A percentile compares a stretch with the other conserved stretches of the same genome.
Evolutionary conservation across 805 yeast genomes (phyloP).

Genomic region (Ogataea kodamae): DNA sequence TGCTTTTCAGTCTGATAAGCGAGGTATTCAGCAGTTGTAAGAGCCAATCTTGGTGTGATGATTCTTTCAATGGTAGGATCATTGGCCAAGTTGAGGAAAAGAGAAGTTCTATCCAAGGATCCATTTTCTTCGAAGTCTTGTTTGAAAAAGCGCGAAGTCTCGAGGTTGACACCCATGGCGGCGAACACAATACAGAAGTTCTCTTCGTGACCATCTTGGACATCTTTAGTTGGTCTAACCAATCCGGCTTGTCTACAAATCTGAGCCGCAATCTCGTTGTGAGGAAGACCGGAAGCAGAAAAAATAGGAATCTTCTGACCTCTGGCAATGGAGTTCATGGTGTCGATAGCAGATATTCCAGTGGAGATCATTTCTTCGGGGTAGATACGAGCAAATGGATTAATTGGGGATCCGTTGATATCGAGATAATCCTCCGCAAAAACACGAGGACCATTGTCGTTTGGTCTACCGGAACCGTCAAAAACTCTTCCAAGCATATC

Average conservation of each 20-base stretch:
- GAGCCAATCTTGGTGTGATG: conserved; percentile 97
- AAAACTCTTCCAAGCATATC: conserved; percentile 97
- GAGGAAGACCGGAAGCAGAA: conserved; percentile 99
- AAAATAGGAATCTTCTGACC: conserved; percentile 99
- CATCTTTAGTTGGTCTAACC: conserved; percentile 99
- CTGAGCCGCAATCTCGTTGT: conserved; percentile 99
- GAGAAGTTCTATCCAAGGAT: conserved; percentile 93
- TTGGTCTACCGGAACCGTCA: conserved; percentile 98
- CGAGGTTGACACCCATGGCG: conserved; percentile 99
- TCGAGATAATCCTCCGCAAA: conserved; percentile 98
- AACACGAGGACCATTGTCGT: conserved; percentile 96
- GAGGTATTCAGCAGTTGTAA: conserved; percentile 96
- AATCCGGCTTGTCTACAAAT: conserved; percentile 99
- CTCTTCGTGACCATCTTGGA: conserved; percentile 99
- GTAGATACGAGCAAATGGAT: conserved; percentile 96
- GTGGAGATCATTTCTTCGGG: conserved; percentile 99
- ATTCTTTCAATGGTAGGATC: conserved; percentile 99
- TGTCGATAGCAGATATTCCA: conserved; percentile 97
- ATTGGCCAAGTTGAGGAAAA: conserved; percentile 95
- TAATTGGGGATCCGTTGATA: conserved; percentile 98
- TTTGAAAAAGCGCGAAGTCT: conserved; percentile 96
- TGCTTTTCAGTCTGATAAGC: conserved; percentile 99
- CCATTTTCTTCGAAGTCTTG: conserved; percentile 99
- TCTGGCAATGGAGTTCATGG: conserved; percentile 99
- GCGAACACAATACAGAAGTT: conserved; percentile 99